Conservation (phyloP, 257 asterid genomes). For the Coffea eugenioides region DNA sequence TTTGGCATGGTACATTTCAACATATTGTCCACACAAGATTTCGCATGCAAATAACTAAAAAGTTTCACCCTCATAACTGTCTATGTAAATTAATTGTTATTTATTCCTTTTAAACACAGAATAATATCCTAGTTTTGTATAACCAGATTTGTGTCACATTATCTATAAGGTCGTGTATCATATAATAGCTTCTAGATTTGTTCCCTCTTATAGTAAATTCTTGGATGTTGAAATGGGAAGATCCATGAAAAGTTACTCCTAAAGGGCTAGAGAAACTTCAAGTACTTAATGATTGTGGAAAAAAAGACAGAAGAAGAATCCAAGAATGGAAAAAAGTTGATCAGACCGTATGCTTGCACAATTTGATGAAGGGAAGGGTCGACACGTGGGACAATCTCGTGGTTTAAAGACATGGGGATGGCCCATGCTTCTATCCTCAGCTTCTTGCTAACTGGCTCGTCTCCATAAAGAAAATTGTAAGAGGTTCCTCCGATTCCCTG, state of each 20-base stretch:
- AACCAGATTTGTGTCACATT: too few species aligned
- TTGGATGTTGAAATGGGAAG: too few species aligned
- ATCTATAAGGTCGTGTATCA: too few species aligned
- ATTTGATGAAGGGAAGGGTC: constrained; percentile 15
- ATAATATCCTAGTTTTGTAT: too few species aligned
- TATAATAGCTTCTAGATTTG: too few species aligned
- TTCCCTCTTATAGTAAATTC: too few species aligned
- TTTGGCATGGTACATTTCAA: neutral
- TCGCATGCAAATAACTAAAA: neutral
- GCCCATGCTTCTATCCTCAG: constrained; percentile 20
- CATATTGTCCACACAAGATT: neutral
- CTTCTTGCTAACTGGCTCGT: neutral
- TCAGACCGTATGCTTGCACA: constrained; percentile 22
- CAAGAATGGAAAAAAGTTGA: neutral
- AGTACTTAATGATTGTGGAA: neutral
- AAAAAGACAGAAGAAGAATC: neutral
- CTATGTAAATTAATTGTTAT: too few species aligned
- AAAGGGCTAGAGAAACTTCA: too few species aligned
- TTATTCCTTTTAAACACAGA: too few species aligned
- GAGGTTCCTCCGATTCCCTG: constrained; percentile 26
- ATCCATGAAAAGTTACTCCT: too few species aligned
- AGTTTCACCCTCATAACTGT: neutral
- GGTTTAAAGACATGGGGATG: constrained; percentile 28
- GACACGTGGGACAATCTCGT: constrained; percentile 23
- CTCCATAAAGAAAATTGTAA: constrained; percentile 27